These are phyloP conservation scores for Epicoccum sorghinum DNA, from an alignment of 2,329 filamentous ascomycete species.

Conservation along the genomic window DNA sequence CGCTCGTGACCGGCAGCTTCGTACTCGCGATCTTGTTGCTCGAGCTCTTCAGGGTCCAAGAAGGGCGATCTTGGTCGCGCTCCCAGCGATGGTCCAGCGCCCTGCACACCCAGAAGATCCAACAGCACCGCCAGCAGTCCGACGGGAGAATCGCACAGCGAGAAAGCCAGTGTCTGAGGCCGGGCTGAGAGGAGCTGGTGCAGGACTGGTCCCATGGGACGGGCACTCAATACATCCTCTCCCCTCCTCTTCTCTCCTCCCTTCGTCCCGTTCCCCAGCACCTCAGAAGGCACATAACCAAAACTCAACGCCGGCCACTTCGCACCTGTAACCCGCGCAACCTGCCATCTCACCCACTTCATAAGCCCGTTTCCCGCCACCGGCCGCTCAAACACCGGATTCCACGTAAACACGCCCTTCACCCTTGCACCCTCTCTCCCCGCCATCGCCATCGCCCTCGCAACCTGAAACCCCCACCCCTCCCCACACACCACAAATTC, in stretches of 20 bases:
- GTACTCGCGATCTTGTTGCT: conserved; percentile 28
- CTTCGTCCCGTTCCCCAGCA: conserved; percentile 26
- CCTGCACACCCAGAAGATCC: conserved; percentile 39
- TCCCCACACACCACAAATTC: conserved; percentile 64
- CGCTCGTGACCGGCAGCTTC: conserved; percentile 11
- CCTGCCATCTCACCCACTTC: conserved; percentile 62
- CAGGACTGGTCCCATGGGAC: conserved; percentile 22
- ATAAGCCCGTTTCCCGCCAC: conserved; percentile 52
- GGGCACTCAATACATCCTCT: background rate
- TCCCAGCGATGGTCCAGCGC: conserved; percentile 18
- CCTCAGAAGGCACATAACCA: conserved; percentile 58
- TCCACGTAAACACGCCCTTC: conserved; percentile 65
- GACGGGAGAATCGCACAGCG: conserved; percentile 47
- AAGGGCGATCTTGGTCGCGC: conserved; percentile 38
- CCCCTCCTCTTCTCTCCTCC: background rate
- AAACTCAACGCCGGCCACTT: conserved; percentile 56
- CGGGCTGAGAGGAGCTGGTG: conserved; percentile 38
- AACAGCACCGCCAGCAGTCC: conserved; percentile 43
- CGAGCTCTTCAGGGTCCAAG: conserved; percentile 38
- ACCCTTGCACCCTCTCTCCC: conserved; percentile 55
- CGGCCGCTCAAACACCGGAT: conserved; percentile 61
- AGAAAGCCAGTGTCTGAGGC: conserved; percentile 46
- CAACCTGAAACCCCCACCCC: conserved; percentile 55
- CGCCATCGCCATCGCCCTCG: conserved; percentile 54
- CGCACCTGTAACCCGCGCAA: conserved; percentile 53